Conservation (phyloP, 495 filamentous ascomycete genomes). For the Pyrenula massariospora region DNA sequence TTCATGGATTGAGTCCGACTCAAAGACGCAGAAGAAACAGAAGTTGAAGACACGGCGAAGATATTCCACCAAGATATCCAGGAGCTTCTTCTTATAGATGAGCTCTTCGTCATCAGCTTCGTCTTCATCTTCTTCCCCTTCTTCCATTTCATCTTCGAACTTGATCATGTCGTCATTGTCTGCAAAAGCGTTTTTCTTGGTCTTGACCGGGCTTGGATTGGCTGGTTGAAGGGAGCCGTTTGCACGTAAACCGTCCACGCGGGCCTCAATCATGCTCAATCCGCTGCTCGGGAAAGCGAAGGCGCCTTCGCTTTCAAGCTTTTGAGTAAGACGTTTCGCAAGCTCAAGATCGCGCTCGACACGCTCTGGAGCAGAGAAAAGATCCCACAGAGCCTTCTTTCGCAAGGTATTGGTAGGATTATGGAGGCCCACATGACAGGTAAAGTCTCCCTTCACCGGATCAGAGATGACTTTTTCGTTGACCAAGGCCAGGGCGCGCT, state of each 20-base stretch:
- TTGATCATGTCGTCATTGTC: constrained; percentile 55
- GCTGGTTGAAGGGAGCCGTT: constrained; percentile 66
- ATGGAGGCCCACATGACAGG: constrained; percentile 93
- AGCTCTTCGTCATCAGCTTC: constrained; percentile 83
- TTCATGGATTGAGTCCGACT: constrained; percentile 94
- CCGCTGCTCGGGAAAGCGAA: constrained; percentile 44
- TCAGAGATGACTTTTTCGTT: constrained; percentile 96
- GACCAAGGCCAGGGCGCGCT: constrained; percentile 80
- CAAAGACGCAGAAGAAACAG: constrained; percentile 99
- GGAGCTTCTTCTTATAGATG: constrained; percentile 86
- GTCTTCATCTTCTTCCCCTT: constrained; percentile 62
- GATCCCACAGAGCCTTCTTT: constrained; percentile 95
- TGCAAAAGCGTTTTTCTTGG: constrained; percentile 51
- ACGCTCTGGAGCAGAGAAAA: constrained; percentile 83
- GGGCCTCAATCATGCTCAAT: constrained; percentile 54
- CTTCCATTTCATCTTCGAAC: constrained; percentile 52
- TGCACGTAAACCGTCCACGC: constrained; percentile 64
- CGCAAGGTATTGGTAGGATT: constrained; percentile 72
- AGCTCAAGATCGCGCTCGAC: constrained; percentile 76
- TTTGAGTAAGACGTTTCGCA: constrained; percentile 60
- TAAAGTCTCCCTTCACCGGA: constrained; percentile 84
- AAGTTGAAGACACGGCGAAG: constrained; percentile 93
- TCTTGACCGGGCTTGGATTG: constrained; percentile 36
- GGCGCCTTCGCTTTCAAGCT: constrained; percentile 72
- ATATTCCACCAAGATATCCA: constrained; percentile 94